phyloP scores from a whole-genome alignment of 106 monocot species.

The Gastrodia elata region DNA sequence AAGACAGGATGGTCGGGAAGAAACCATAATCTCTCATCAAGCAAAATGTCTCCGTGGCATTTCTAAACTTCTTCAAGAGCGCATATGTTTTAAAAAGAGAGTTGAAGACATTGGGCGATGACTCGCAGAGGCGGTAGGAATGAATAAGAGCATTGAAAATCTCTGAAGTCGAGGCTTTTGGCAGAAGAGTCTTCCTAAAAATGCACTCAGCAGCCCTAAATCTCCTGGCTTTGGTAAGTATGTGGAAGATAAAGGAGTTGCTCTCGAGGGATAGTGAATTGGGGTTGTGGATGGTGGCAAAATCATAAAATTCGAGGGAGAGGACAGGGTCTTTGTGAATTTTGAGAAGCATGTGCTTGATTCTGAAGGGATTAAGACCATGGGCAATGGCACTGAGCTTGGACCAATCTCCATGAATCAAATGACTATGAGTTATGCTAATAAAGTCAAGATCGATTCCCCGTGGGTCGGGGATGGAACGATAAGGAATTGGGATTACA shows the following conservation, averaged over 20 bases:
- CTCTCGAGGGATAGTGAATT: conserved; percentile 26
- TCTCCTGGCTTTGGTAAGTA: conserved; percentile 30
- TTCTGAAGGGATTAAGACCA: conserved; percentile 37
- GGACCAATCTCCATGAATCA: conserved; percentile 45
- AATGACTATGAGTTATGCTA: conserved; percentile 40
- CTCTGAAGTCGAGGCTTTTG: conserved; percentile 14
- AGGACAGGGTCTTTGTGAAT: conserved; percentile 51
- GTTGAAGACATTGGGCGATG: conserved; percentile 58
- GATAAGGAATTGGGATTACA: conserved; percentile 45
- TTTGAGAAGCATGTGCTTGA: conserved; percentile 36
- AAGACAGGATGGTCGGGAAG: conserved; percentile 61
- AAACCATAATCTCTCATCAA: conserved; percentile 68
- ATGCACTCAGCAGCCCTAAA: conserved; percentile 43
- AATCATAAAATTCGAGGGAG: conserved; percentile 57
- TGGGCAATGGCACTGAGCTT: conserved; percentile 29
- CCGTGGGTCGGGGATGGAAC: conserved; percentile 28
- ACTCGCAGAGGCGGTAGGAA: conserved; percentile 53
- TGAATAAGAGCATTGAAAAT: conserved; percentile 50
- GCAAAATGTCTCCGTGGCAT: conserved; percentile 45
- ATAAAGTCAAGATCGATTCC: conserved; percentile 47
- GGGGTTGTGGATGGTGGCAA: conserved; percentile 21
- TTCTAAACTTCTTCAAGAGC: conserved; percentile 50
- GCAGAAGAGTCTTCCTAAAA: conserved; percentile 24
- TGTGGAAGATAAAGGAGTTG: conserved; percentile 49
- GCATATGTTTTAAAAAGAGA: conserved; percentile 61